phyloP scores from a whole-genome alignment of 345 rosid genomes.

The Jatropha curcas region DNA sequence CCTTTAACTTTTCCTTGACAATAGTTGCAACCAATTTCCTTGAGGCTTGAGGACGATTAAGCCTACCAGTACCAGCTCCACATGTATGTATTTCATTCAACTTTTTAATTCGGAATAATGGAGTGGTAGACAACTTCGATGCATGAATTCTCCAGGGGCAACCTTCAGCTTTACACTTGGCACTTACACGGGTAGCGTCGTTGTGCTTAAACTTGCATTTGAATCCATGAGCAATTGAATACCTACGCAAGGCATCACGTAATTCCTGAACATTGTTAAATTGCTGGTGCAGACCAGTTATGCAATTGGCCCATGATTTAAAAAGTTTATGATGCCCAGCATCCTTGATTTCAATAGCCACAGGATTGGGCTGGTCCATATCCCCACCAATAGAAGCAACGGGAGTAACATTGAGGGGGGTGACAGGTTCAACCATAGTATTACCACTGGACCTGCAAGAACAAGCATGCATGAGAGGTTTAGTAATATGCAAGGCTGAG shows the following conservation, averaged over 20 bases:
- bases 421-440: conserved; percentile 23
- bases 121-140: conserved; percentile 25
- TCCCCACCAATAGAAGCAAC: conserved; percentile 9
- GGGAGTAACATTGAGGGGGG: conserved; percentile 24
- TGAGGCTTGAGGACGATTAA: conserved; percentile 25
- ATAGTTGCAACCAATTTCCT: conserved; percentile 31
- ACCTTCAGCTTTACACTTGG: conserved; percentile 29
- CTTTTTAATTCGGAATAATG: conserved; percentile 27
- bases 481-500: conserved; percentile 6
- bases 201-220: conserved; percentile 27
- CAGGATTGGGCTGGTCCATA: background rate
- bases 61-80: conserved; percentile 16
- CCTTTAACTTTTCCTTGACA: conserved; percentile 26
- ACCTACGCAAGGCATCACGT: conserved; percentile 30
- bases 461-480: background rate
- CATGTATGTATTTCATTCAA: conserved; percentile 20
- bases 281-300: conserved; percentile 38
- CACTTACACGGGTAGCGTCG: conserved; percentile 28
- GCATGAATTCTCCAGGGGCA: conserved; percentile 33
- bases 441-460: conserved; percentile 33
- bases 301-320: conserved; percentile 30
- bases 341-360: background rate
- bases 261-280: conserved; percentile 24
- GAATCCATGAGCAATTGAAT: conserved; percentile 32
- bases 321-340: conserved; percentile 29